Evolutionary conservation across 495 filamentous ascomycete genomes (phyloP).

Genomic region (Chaetomium fimeti): DNA sequence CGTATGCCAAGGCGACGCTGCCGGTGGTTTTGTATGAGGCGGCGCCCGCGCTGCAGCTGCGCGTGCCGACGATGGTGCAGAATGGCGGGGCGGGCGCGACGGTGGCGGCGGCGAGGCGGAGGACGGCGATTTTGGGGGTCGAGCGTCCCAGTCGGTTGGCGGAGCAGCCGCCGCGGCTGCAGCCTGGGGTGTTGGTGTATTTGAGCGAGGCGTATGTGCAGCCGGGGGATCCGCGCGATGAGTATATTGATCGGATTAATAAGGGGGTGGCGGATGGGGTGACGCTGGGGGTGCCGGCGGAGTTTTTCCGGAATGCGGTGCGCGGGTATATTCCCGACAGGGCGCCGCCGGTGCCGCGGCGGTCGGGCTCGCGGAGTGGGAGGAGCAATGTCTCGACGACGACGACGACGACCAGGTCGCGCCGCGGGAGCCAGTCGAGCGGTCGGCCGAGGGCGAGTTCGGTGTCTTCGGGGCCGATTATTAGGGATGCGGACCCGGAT

Average conservation of each 20-base stretch:
- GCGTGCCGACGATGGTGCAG: background rate
- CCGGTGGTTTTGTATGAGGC: background rate
- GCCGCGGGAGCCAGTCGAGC: background rate
- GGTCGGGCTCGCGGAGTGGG: background rate
- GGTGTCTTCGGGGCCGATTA: background rate
- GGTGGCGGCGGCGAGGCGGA: background rate
- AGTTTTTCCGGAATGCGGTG: background rate
- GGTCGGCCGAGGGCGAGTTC: background rate
- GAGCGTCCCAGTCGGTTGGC: background rate
- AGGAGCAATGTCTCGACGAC: background rate
- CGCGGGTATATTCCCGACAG: background rate
- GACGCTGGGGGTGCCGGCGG: background rate
- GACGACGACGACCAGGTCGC: no score
- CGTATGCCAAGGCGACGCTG: background rate
- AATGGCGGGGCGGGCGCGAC: background rate
- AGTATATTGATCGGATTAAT: slow-evolving; percentile 1
- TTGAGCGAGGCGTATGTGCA: background rate
- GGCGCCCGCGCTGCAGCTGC: background rate
- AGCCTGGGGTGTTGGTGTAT: background rate
- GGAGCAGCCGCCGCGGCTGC: background rate
- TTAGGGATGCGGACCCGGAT: background rate
- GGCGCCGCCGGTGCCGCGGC: background rate
- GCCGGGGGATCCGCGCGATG: background rate
- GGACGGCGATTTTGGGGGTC: background rate
- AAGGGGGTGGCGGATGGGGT: background rate